Evolutionary conservation across 768 basidiomycete genomes (phyloP).

Genomic region (Serendipita indica): DNA sequence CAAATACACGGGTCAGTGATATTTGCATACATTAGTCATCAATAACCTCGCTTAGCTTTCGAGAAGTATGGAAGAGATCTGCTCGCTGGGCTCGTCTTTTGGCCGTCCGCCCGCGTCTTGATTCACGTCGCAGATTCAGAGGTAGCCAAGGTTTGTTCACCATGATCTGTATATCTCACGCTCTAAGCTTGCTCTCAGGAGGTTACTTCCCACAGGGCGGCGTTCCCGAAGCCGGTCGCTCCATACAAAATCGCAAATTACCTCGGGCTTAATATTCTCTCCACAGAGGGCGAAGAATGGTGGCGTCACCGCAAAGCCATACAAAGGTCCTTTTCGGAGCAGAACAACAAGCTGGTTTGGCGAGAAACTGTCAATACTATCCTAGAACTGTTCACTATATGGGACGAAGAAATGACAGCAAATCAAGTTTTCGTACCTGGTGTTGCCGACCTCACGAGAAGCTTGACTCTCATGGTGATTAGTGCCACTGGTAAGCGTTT

Average conservation of each 20-base stretch:
- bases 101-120: not conserved
- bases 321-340: not conserved
- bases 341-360: slow-evolving; percentile 10
- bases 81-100: not conserved
- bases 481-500: not conserved
- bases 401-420: too few relatives aligned
- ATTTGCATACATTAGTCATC: too few relatives aligned
- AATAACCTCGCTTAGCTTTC: too few relatives aligned
- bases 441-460: not conserved
- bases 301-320: slow-evolving; percentile 34
- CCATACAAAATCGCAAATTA: slow-evolving; percentile 33
- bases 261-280: slow-evolving; percentile 50
- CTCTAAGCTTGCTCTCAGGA: too few relatives aligned
- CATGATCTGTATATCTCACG: too few relatives aligned
- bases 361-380: not conserved
- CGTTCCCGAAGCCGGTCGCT: slow-evolving; percentile 42
- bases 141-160: not conserved
- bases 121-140: not conserved
- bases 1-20: too few relatives aligned
- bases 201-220: slow-evolving; percentile 31
- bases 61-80: not conserved
- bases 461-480: not conserved
- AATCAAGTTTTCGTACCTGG: too few relatives aligned
- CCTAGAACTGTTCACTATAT: slow-evolving; percentile 1
- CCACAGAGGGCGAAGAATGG: slow-evolving; percentile 50